Evolutionary conservation across 2,329 filamentous ascomycete genomes (phyloP), one percentile per base, ranked within the genome.

Genomic region (Septoria petroselini): DNA sequence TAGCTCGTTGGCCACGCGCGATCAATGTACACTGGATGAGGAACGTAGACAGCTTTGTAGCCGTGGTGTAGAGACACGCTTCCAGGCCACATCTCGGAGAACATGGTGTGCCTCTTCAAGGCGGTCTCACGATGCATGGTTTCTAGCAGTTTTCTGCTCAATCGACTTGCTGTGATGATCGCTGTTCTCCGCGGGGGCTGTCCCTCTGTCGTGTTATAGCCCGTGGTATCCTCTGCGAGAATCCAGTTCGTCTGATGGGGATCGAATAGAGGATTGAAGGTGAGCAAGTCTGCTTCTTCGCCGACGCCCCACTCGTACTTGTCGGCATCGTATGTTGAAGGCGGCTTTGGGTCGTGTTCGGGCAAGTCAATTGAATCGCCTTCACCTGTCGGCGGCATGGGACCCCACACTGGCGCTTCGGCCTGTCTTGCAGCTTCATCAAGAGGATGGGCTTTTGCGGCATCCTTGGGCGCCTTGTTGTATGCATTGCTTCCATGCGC

Each of bases 91-190:
- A 91, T 91, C 68, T 91, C 86, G 19, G 79, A 81, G 65, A 87
- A 90, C 84, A 84, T 89, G 67, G 75, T 83, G 67, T 83, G 86
- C 55, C 81, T 82, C 59, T 80, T 74, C 21, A 78, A 75, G 68
- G 84, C 82, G 3, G 83, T 85, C 62, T 89, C 85, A 58, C 86
- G 78, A 68, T 91, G 86, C 84, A 91, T 90, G 4, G 81, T 81
- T 38, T 77, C 70, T 4, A 90, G 71, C 1, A 90, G 73, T 9
- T 84, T 78, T 18, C 81, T 78, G 21, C 81, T 85, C 27, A 89
- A 72, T 7, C 86, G 82, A 1, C 78, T 81, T 0, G 85, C 83
- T 2, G 85, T 88, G 53, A 88, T 82, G 64, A 89, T 86, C 42
- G 84, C 80, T 31, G 80, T 82, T 33, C 86, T 79, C 14, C 85